Conservation (phyloP, 2,329 filamentous ascomycete species). For the Sordariomycetes sp. region DNA sequence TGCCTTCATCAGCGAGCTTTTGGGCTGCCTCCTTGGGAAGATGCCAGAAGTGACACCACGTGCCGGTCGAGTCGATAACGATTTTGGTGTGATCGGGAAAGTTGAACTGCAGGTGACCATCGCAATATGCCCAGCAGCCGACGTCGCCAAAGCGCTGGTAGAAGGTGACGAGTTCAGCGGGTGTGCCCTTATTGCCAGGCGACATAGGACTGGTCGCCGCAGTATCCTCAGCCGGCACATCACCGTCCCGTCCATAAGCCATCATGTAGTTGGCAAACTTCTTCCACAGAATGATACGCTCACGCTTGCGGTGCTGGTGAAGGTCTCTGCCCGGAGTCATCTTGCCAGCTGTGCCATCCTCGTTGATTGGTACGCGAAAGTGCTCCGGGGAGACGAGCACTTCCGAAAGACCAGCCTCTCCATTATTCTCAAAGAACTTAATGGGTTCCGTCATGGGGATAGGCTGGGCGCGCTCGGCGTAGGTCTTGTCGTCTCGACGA, state of each 20-base stretch:
- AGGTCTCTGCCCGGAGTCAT: conserved; percentile 54
- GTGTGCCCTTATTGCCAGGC: conserved; percentile 24
- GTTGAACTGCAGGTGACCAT: conserved; percentile 75
- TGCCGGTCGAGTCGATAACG: conserved; percentile 65
- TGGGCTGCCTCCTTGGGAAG: conserved; percentile 62
- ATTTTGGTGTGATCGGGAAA: conserved; percentile 86
- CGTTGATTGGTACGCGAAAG: conserved; percentile 45
- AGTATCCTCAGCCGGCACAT: conserved; percentile 36
- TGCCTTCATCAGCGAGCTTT: conserved; percentile 53
- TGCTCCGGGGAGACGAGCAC: conserved; percentile 56
- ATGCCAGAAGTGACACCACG: conserved; percentile 70
- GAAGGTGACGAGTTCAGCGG: conserved; percentile 60
- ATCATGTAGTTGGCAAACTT: conserved; percentile 71
- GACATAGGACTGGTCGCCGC: conserved; percentile 27
- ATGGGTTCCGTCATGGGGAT: conserved; percentile 54
- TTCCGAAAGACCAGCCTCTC: conserved; percentile 51
- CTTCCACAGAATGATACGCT: conserved; percentile 60
- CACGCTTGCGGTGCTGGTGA: conserved; percentile 56
- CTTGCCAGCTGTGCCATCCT: conserved; percentile 52
- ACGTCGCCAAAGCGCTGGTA: conserved; percentile 77
- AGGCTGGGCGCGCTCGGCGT: conserved; percentile 49
- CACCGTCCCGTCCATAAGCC: conserved; percentile 64
- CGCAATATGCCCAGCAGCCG: conserved; percentile 72
- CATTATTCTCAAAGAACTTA: conserved; percentile 67
- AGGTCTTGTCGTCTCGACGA: conserved; percentile 45